Percentiles rank a stretch among this genome's conserved stretches.
phyloP scores from a whole-genome alignment of 2,329 filamentous ascomycete genomes.

The Xylaria polymorpha region DNA sequence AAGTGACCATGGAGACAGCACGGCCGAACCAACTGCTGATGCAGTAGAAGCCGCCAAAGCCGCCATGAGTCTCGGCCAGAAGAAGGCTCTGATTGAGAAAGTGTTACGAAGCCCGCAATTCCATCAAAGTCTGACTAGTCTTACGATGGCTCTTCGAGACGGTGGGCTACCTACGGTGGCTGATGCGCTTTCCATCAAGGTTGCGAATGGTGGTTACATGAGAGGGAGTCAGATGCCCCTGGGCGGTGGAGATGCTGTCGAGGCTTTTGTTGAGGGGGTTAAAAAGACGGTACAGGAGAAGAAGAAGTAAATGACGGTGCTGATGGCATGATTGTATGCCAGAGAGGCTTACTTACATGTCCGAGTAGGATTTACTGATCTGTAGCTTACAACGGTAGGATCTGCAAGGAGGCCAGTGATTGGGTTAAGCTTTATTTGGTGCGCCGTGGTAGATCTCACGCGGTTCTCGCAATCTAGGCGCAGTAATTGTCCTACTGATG shows the following conservation, averaged over 20 bases:
- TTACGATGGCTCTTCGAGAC: constrained; percentile 89
- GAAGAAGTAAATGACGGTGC: constrained; percentile 48
- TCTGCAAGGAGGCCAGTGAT: background rate
- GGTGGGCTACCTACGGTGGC: constrained; percentile 91
- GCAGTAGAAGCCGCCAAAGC: constrained; percentile 78
- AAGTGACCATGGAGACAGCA: constrained; percentile 65
- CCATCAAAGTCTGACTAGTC: constrained; percentile 82
- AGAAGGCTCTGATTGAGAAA: constrained; percentile 81
- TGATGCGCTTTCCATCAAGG: constrained; percentile 82
- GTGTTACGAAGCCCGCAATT: constrained; percentile 93
- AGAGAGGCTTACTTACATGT: background rate
- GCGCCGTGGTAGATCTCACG: background rate
- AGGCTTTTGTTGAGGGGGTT: constrained; percentile 90
- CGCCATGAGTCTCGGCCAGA: constrained; percentile 78
- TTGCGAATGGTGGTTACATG: constrained; percentile 87
- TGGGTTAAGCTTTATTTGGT: background rate
- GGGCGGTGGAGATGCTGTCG: constrained; percentile 87
- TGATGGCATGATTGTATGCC: background rate
- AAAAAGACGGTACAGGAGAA: constrained; percentile 79
- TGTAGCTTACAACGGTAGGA: background rate
- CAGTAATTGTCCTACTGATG: background rate
- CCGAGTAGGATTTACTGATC: background rate
- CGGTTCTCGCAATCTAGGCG: background rate
- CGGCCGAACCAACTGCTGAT: constrained; percentile 74
- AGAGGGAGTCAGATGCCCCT: constrained; percentile 82